Percentiles rank a stretch among this genome's conserved stretches.
Conservation (phyloP, 73 alveolate genomes). For the Tetrahymena elliotti region DNA sequence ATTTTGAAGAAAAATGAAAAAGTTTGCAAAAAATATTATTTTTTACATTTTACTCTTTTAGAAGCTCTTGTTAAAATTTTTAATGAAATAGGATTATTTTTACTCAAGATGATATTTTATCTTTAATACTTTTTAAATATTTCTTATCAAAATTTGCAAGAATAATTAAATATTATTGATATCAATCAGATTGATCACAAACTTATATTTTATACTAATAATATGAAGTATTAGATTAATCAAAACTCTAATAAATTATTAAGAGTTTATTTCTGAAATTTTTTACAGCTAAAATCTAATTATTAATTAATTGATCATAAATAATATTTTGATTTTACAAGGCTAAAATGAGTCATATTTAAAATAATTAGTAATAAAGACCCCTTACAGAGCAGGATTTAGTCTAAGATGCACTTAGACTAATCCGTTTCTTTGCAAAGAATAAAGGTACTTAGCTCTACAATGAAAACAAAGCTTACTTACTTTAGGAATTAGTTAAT, state of each 20-base stretch:
- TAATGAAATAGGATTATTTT: too few relatives aligned
- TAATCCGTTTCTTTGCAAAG: not conserved
- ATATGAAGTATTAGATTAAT: too few relatives aligned
- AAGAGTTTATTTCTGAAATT: not conserved
- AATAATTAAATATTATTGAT: not conserved
- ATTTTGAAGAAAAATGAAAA: too few relatives aligned
- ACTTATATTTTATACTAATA: too few relatives aligned
- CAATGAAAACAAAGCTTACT: not conserved
- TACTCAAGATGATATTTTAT: too few relatives aligned
- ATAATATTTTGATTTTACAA: not conserved
- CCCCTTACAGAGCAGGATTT: not conserved
- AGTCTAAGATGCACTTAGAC: not conserved
- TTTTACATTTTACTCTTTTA: too few relatives aligned
- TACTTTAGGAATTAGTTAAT: not conserved
- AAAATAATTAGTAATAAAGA: not conserved
- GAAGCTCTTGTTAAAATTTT: too few relatives aligned
- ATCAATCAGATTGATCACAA: too few relatives aligned
- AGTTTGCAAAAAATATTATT: too few relatives aligned
- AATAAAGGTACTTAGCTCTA: not conserved
- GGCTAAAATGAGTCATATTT: not conserved
- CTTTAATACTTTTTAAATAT: too few relatives aligned
- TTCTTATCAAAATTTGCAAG: too few relatives aligned
- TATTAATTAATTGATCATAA: too few relatives aligned
- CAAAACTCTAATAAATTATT: not conserved
- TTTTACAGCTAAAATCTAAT: not conserved